A percentile compares a stretch with the other conserved stretches of the same genome.
phyloP scores from a whole-genome alignment of 192 early-diverging fungal genomes.

The Chytriomyces sp. region DNA sequence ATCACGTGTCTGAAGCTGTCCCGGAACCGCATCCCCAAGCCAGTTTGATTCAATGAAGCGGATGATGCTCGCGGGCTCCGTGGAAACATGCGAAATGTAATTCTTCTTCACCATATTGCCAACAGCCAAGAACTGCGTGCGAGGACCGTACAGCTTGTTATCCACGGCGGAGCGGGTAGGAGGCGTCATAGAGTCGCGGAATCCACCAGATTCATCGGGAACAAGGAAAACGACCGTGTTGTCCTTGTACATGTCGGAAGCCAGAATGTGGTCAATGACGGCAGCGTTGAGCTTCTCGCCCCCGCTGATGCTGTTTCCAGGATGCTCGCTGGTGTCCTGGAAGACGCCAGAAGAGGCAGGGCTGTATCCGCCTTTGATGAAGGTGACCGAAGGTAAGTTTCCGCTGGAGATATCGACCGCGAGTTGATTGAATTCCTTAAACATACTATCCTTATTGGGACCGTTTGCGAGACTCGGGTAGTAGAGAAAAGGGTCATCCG shows the following conservation, averaged over 20 bases:
- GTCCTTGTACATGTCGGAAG: conserved; percentile 3
- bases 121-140: conserved; percentile 16
- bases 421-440: background rate
- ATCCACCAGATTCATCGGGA: conserved; percentile 27
- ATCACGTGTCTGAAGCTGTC: conserved; percentile 27
- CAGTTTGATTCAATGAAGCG: conserved; percentile 25
- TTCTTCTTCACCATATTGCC: conserved; percentile 25
- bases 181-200: conserved; percentile 18
- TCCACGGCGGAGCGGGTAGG: conserved; percentile 3
- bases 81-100: conserved; percentile 28
- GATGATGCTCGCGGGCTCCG: conserved; percentile 22
- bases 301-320: conserved; percentile 15
- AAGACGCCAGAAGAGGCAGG: no score
- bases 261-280: conserved; percentile 18
- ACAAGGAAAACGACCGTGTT: conserved; percentile 25
- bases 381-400: conserved; percentile 19
- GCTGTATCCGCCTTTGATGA: conserved; percentile 6
- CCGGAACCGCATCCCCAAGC: conserved; percentile 22
- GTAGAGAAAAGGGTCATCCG: conserved; percentile 19
- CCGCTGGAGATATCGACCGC: conserved; percentile 7
- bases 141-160: conserved; percentile 21
- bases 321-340: conserved; percentile 17
- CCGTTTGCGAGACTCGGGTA: background rate
- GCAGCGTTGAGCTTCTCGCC: conserved; percentile 24
- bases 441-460: background rate